Conservation (phyloP, 176 grass and related monocot genomes). For the Triticum urartu region DNA sequence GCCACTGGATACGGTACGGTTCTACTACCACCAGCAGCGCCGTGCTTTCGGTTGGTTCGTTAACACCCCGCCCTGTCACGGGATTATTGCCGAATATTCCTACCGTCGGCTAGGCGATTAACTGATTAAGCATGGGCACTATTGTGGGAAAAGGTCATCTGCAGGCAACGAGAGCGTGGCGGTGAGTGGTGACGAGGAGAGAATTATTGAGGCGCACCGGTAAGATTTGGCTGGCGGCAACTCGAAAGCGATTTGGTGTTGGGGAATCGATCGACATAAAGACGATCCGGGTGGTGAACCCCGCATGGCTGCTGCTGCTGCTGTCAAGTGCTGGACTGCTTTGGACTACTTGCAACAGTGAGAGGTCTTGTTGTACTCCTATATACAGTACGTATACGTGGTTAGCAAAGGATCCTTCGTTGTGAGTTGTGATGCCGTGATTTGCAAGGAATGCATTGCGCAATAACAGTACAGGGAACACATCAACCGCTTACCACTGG, state of each 20-base stretch:
- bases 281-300: background rate
- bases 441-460: background rate
- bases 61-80: slow-evolving; percentile 5
- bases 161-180: background rate
- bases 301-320: background rate
- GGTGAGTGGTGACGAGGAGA: background rate
- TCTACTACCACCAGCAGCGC: background rate
- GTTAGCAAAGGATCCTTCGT: background rate
- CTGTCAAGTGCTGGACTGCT: background rate
- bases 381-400: background rate
- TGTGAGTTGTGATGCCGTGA: background rate
- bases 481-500: background rate
- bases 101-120: background rate
- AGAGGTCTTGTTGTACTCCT: background rate
- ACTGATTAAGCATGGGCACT: background rate
- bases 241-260: background rate
- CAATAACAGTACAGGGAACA: background rate
- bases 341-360: background rate
- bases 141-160: background rate
- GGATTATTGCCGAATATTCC: slow-evolving; percentile 4
- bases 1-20: background rate
- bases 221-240: background rate
- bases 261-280: background rate
- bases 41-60: background rate
- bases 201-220: background rate